These are phyloP conservation scores for Helotiales sp. DNA, from an alignment of 2,329 filamentous ascomycete genomes.

Conservation along the genomic window DNA sequence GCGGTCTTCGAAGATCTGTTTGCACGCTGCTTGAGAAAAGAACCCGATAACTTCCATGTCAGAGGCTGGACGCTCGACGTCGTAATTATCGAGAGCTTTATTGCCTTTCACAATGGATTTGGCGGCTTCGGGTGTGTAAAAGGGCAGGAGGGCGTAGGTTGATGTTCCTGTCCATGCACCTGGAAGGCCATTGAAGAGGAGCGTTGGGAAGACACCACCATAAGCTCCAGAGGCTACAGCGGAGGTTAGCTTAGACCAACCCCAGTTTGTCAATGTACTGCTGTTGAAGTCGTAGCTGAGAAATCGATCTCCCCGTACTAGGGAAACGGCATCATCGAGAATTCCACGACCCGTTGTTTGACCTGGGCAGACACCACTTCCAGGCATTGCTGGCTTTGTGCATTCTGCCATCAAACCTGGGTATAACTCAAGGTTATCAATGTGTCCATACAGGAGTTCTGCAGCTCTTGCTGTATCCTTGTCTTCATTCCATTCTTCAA, in stretches of 20 bases:
- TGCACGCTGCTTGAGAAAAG: conserved; percentile 50
- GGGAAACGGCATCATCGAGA: conserved; percentile 47
- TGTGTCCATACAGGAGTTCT: conserved; percentile 48
- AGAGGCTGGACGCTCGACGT: conserved; percentile 42
- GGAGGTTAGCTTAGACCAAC: conserved; percentile 43
- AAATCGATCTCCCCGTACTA: conserved; percentile 47
- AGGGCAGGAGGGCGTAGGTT: conserved; percentile 47
- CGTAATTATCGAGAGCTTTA: conserved; percentile 46
- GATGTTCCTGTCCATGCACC: conserved; percentile 49
- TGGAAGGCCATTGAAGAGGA: conserved; percentile 48
- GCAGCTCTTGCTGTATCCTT: conserved; percentile 45
- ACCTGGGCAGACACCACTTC: conserved; percentile 45
- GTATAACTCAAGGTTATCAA: conserved; percentile 56
- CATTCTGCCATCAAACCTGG: conserved; percentile 57
- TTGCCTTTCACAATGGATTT: conserved; percentile 48
- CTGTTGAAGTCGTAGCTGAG: conserved; percentile 49
- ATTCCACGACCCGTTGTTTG: conserved; percentile 47
- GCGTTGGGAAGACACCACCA: conserved; percentile 45
- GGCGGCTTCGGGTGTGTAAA: conserved; percentile 50
- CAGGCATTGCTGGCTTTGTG: conserved; percentile 52
- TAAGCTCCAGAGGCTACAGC: conserved; percentile 41
- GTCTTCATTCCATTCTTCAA: conserved; percentile 53
- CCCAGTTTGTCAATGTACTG: conserved; percentile 50
- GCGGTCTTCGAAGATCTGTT: conserved; percentile 48
- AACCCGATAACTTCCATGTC: conserved; percentile 46